Conservation (phyloP, 192 early-diverging fungal genomes). For the Coemansia sp. region DNA sequence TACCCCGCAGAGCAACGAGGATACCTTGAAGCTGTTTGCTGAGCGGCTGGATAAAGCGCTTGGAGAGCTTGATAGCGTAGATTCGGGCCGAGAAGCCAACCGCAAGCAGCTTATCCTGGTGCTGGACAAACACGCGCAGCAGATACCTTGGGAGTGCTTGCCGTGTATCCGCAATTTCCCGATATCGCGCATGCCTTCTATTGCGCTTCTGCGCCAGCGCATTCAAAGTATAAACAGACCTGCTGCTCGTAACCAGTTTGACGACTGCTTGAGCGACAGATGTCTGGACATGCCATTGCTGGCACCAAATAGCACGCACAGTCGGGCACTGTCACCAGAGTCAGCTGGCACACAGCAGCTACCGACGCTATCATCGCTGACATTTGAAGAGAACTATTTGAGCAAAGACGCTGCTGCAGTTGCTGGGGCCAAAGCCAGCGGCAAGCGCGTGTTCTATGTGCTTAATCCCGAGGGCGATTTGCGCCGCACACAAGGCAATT, state of each 20-base stretch:
- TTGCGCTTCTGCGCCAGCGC: slow-evolving; percentile 68
- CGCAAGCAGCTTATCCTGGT: slow-evolving; percentile 75
- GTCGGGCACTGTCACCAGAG: neutral
- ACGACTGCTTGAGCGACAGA: neutral
- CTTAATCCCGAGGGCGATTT: slow-evolving; percentile 92
- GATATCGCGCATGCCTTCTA: slow-evolving; percentile 77
- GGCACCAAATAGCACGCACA: neutral
- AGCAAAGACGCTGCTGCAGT: too few relatives aligned
- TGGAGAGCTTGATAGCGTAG: neutral
- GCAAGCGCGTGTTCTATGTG: slow-evolving; percentile 67
- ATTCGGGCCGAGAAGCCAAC: slow-evolving; percentile 14
- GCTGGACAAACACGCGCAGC: slow-evolving; percentile 79
- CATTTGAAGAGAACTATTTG: neutral
- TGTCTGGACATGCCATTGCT: neutral
- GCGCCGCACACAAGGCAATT: slow-evolving; percentile 73
- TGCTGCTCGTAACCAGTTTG: neutral
- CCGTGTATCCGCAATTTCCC: slow-evolving; percentile 67
- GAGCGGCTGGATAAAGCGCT: slow-evolving; percentile 51
- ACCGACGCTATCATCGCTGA: slow-evolving; percentile 3
- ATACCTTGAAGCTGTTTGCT: slow-evolving; percentile 64
- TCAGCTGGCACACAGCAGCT: neutral
- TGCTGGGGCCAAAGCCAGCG: slow-evolving; percentile 33
- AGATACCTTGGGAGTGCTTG: slow-evolving; percentile 87
- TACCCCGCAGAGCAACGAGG: slow-evolving; percentile 14
- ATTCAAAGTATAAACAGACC: slow-evolving; percentile 41